A percentile compares a stretch with the other conserved stretches of the same genome.
Conservation (phyloP, 1,284 basidiomycete genomes). For the Puccinia hordei region DNA sequence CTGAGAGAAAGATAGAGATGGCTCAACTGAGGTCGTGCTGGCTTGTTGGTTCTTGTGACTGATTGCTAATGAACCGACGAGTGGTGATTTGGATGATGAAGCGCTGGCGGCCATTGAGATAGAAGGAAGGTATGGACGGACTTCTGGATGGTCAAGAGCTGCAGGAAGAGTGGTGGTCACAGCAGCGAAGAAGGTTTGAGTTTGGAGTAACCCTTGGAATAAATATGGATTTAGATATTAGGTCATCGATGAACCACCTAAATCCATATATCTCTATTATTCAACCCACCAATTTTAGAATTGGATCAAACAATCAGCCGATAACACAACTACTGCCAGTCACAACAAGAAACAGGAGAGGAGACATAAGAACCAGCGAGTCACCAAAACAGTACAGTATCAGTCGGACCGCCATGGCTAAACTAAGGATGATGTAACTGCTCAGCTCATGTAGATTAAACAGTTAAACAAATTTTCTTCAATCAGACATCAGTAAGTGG, state of each 20-base stretch:
- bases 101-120: neutral
- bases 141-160: neutral
- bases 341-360: too few species aligned
- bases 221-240: conserved; percentile 2
- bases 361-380: too few species aligned
- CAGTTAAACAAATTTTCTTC: too few species aligned
- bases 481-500: too few species aligned
- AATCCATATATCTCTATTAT: neutral
- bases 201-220: neutral
- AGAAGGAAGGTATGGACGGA: neutral
- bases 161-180: conserved; percentile 8
- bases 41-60: neutral
- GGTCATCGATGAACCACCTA: too few species aligned
- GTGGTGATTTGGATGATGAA: neutral
- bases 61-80: conserved; percentile 1
- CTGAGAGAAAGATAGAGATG: neutral
- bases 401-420: too few species aligned
- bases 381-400: too few species aligned
- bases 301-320: too few species aligned
- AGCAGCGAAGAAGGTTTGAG: conserved; percentile 3
- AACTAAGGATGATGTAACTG: too few species aligned
- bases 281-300: neutral
- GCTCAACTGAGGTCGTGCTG: conserved; percentile 13
- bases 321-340: too few species aligned
- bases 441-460: too few species aligned